Evolutionary conservation across 805 yeast genomes (phyloP).

Genomic region (Spathaspora hagerdaliae): DNA sequence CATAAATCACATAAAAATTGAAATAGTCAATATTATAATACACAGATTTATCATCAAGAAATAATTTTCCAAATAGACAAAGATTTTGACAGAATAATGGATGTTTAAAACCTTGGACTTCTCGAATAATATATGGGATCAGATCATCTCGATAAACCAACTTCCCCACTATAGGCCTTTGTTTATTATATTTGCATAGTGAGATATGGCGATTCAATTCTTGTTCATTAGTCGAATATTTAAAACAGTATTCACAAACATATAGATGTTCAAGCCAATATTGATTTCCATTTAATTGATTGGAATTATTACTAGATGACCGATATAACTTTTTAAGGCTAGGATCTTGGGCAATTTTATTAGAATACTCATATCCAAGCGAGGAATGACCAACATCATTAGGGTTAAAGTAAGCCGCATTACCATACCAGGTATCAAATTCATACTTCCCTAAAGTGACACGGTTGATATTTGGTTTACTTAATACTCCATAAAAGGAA

Average conservation of each 20-base stretch:
- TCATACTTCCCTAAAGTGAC: constrained; percentile 67
- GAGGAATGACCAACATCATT: constrained; percentile 31
- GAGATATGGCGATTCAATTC: constrained; percentile 49
- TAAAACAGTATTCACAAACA: constrained; percentile 83
- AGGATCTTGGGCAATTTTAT: constrained; percentile 12
- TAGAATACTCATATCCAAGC: constrained; percentile 40
- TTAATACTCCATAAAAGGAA: constrained; percentile 57
- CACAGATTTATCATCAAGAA: constrained; percentile 84
- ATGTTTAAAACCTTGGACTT: constrained; percentile 63
- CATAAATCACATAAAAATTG: constrained; percentile 74
- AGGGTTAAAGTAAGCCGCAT: constrained; percentile 63
- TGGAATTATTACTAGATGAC: not conserved
- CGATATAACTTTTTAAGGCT: constrained; percentile 10
- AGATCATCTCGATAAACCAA: constrained; percentile 60
- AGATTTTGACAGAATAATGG: constrained; percentile 75
- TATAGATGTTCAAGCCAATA: constrained; percentile 59
- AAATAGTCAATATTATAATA: constrained; percentile 75
- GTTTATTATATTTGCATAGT: constrained; percentile 33
- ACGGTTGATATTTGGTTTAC: constrained; percentile 56
- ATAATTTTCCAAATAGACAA: constrained; percentile 81
- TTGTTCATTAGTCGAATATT: constrained; percentile 53
- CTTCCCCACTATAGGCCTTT: constrained; percentile 54
- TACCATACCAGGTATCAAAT: constrained; percentile 86
- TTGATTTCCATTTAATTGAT: not conserved
- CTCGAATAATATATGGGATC: constrained; percentile 47